Percentiles rank a stretch among this genome's conserved stretches.
These are phyloP conservation scores for Xerocomellus amylosporus DNA, from an alignment of 768 basidiomycete species.

Conservation along the genomic window DNA sequence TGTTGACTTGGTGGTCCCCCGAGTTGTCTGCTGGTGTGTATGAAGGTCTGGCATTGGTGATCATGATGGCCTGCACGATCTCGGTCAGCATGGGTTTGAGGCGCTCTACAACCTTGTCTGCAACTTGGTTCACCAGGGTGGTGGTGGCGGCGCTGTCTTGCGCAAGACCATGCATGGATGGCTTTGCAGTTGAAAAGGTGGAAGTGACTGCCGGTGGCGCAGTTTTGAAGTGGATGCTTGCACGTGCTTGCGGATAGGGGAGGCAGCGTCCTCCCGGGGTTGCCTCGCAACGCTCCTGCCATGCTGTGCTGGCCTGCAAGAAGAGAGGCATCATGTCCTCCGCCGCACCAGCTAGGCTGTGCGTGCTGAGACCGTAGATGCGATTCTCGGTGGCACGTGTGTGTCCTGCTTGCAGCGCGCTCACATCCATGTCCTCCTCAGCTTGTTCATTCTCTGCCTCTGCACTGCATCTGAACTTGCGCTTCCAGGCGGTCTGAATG, in stretches of 20 bases:
- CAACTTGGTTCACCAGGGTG: neutral
- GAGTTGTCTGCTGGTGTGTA: too few relatives aligned
- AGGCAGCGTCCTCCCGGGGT: neutral
- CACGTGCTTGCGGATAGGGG: neutral
- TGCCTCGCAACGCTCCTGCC: neutral
- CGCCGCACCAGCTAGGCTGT: neutral
- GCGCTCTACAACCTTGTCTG: neutral
- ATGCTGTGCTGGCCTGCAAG: neutral
- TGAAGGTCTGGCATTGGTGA: too few relatives aligned
- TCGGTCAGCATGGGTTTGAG: neutral
- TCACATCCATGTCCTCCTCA: neutral
- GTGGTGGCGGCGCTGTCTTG: too few relatives aligned
- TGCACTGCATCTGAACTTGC: neutral
- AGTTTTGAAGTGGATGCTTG: too few relatives aligned
- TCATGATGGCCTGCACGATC: neutral
- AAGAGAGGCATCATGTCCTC: constrained; percentile 1
- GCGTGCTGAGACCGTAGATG: neutral
- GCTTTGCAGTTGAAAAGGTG: too few relatives aligned
- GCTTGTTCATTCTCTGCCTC: neutral
- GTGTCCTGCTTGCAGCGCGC: neutral
- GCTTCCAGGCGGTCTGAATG: constrained; percentile 3
- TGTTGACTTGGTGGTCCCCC: too few relatives aligned
- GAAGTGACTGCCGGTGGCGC: too few relatives aligned
- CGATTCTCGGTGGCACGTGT: neutral
- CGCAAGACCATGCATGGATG: too few relatives aligned